Conservation (phyloP, 495 filamentous ascomycete genomes). For the Penicillium egyptiacum region DNA sequence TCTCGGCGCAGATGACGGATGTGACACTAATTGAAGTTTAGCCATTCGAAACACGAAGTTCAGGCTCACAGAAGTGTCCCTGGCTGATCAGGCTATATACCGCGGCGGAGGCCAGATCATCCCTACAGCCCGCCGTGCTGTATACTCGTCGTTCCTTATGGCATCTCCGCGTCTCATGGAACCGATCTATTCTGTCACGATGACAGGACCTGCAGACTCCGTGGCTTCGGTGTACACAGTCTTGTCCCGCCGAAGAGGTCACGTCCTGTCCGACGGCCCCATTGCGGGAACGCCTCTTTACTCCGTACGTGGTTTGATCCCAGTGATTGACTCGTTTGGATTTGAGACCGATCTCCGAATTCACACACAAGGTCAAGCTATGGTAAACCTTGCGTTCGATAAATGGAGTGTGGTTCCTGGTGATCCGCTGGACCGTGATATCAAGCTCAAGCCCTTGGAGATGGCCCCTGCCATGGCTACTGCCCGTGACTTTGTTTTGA, state of each 20-base stretch:
- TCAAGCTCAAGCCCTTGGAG: conserved; percentile 79
- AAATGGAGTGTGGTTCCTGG: conserved; percentile 94
- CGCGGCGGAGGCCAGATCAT: conserved; percentile 96
- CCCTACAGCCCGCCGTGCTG: conserved; percentile 84
- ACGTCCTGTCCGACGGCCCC: conserved; percentile 89
- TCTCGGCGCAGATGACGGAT: conserved; percentile 6
- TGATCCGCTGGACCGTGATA: conserved; percentile 86
- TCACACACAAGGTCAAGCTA: conserved; percentile 90
- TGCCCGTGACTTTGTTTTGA: conserved; percentile 92
- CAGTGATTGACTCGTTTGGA: conserved; percentile 94
- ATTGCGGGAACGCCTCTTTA: conserved; percentile 97
- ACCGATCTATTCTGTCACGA: conserved; percentile 85
- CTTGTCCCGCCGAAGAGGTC: conserved; percentile 80
- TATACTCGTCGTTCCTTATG: conserved; percentile 95
- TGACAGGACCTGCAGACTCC: conserved; percentile 90
- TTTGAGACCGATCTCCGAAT: conserved; percentile 97
- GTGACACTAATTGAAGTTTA: conserved; percentile 35
- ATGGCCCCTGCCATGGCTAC: conserved; percentile 83
- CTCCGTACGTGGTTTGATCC: conserved; percentile 82
- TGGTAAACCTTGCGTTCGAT: conserved; percentile 90
- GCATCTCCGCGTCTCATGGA: conserved; percentile 95
- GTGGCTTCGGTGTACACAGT: conserved; percentile 89
- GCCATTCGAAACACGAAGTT: conserved; percentile 97
- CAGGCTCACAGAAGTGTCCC: conserved; percentile 83
- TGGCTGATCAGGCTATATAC: conserved; percentile 88